These are phyloP conservation scores for Paraphaeosphaeria minitans DNA, from an alignment of 2,329 filamentous ascomycete species.

Conservation along the genomic window DNA sequence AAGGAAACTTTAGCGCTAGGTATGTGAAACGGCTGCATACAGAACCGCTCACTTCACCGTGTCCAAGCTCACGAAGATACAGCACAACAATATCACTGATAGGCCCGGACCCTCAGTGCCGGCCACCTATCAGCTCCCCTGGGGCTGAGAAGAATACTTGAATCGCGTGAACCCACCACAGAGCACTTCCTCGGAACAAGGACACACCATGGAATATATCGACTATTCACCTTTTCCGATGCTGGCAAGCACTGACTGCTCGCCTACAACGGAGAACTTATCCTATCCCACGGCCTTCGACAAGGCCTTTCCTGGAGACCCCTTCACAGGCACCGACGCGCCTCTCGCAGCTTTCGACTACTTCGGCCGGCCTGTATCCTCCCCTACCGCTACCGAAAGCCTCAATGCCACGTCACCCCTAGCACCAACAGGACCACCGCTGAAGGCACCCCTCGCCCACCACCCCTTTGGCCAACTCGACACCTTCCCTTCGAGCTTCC, in stretches of 20 bases:
- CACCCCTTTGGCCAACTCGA: slow-evolving; percentile 30
- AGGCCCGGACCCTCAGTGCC: neutral
- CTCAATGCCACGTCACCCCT: slow-evolving; percentile 24
- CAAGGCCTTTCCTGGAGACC: slow-evolving; percentile 31
- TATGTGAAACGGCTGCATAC: slow-evolving; percentile 1
- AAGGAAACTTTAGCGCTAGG: neutral
- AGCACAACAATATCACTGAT: neutral
- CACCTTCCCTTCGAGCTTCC: slow-evolving; percentile 23
- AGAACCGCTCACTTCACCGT: neutral
- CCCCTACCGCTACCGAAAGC: slow-evolving; percentile 28
- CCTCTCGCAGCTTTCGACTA: slow-evolving; percentile 35
- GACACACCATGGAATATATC: slow-evolving; percentile 27
- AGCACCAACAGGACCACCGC: slow-evolving; percentile 20
- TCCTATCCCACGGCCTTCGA: slow-evolving; percentile 32
- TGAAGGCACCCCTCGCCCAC: slow-evolving; percentile 22
- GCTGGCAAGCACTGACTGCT: slow-evolving; percentile 32
- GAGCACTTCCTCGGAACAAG: neutral
- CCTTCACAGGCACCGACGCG: slow-evolving; percentile 31
- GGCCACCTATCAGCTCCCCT: neutral
- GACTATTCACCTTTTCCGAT: slow-evolving; percentile 24
- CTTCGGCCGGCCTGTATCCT: slow-evolving; percentile 33
- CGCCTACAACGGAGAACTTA: slow-evolving; percentile 27
- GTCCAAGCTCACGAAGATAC: neutral
- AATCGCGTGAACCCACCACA: neutral
- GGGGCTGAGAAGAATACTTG: neutral